Base-by-base conservation (phyloP, 768 basidiomycete genomes). In the Podaxis sp. region DNA sequence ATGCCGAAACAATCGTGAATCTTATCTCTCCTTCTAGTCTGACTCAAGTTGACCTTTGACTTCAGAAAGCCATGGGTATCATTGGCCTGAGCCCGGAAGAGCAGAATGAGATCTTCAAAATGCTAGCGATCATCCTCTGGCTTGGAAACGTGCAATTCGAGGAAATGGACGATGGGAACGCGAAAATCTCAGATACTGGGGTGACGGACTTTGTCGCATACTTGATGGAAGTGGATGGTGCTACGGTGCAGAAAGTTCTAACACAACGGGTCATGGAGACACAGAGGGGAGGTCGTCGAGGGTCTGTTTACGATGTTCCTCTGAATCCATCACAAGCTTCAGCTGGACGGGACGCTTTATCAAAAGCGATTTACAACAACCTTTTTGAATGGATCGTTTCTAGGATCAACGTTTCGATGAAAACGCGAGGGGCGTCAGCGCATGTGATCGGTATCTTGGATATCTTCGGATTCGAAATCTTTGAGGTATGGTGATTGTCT, bases 341-440 rank as follows among this genome's bases (percentile, higher is more conserved):
- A 0, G 85, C 96, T 0, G 95, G 93, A 22, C 79, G 96, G 62
- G 94, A 99, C 76, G 97, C 97, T 0, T 79, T 99, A 41, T 80
- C 96, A 3, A 96, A 99, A 74, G 96, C 95, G 15, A 88, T 99
- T 66, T 99, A 99, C 76, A 98, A 96, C 78, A 98, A 99, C 74
- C 78, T 98, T 3, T 99, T 99, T 73, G 96, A 99, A 72, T 99
- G 97, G 97, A 99, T 99, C 68, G 97, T 99, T 48, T 91, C 93
- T 15, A 87, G 94, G 64, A 85, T 99, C 72, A 99, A 99, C 72
- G 79, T 93, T 17, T 98, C 96, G 4, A 97, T 99, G 96, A 96
- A 95, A 75, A 85, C 95, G 4, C 85, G 93, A 46, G 76, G 81
- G 55, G 77, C 87, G 5, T 79, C 85, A 56, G 81, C 89, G 8